Conservation (phyloP, 2,329 filamentous ascomycete species). For the Lachnellula subtilissima region DNA sequence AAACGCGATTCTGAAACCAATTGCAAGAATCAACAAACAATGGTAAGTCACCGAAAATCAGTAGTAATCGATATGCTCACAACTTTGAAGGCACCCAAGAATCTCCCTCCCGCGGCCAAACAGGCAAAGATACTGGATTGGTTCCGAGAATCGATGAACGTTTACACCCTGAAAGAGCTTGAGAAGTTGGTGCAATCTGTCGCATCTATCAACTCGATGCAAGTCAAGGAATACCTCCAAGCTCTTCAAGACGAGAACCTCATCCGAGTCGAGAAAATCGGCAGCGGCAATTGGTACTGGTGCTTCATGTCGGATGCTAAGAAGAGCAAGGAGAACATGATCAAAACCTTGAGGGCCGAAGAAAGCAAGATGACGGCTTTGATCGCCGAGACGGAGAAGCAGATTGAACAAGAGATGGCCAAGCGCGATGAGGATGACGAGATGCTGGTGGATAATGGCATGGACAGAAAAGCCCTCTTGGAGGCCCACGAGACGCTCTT, state of each 20-base stretch:
- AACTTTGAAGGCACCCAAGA: conserved; percentile 44
- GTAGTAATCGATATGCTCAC: background rate
- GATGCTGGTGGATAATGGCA: conserved; percentile 27
- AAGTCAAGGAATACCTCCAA: conserved; percentile 64
- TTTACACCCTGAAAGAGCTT: conserved; percentile 63
- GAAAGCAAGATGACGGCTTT: conserved; percentile 27
- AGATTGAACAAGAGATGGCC: conserved; percentile 34
- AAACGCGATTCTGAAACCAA: background rate
- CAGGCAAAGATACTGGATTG: conserved; percentile 53
- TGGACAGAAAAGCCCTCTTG: conserved; percentile 24
- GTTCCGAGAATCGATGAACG: conserved; percentile 54
- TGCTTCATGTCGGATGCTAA: conserved; percentile 53
- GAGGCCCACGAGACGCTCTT: conserved; percentile 24
- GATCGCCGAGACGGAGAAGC: conserved; percentile 32
- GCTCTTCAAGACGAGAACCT: conserved; percentile 55
- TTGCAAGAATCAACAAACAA: background rate
- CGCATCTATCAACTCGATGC: conserved; percentile 60
- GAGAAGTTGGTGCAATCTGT: conserved; percentile 59
- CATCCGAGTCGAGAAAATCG: conserved; percentile 64
- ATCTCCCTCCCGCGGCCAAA: conserved; percentile 52
- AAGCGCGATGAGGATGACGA: conserved; percentile 31
- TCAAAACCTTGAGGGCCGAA: conserved; percentile 35
- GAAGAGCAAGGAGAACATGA: conserved; percentile 40
- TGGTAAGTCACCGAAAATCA: background rate
- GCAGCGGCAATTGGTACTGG: conserved; percentile 70